Evolutionary conservation across 495 filamentous ascomycete genomes (phyloP).

Genomic region (Penicillium roqueforti): DNA sequence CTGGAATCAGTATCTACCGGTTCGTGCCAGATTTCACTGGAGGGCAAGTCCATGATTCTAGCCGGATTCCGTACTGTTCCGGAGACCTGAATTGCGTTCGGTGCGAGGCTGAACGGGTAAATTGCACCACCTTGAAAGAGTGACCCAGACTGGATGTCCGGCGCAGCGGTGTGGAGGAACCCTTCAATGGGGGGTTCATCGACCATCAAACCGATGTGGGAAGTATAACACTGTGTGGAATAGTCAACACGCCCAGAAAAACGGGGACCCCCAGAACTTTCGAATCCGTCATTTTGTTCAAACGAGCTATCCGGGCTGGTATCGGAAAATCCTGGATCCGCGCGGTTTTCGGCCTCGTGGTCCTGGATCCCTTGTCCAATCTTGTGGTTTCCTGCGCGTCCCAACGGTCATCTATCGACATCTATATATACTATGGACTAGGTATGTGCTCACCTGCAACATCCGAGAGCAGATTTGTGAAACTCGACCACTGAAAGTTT

Average conservation of each 20-base stretch:
- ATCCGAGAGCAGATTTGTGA: neutral
- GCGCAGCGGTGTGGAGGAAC: neutral
- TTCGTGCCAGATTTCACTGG: neutral
- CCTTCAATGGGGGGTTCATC: neutral
- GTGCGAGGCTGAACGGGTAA: neutral
- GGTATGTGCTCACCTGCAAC: neutral
- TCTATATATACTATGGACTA: neutral
- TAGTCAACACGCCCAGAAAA: neutral
- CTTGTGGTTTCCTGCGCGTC: neutral
- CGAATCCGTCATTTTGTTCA: neutral
- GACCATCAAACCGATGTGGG: neutral
- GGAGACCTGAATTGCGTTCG: neutral
- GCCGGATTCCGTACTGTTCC: neutral
- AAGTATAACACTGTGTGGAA: neutral
- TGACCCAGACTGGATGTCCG: neutral
- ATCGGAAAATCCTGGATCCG: neutral
- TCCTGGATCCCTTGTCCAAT: neutral
- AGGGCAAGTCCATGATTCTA: constrained; percentile 6
- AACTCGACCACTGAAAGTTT: neutral
- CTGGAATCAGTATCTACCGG: neutral
- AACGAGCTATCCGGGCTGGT: neutral
- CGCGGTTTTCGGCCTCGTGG: neutral
- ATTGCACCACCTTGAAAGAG: neutral
- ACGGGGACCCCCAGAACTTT: neutral
- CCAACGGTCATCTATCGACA: neutral